Evolutionary conservation across 2,329 filamentous ascomycete genomes (phyloP).

Genomic region (Acarospora socialis): DNA sequence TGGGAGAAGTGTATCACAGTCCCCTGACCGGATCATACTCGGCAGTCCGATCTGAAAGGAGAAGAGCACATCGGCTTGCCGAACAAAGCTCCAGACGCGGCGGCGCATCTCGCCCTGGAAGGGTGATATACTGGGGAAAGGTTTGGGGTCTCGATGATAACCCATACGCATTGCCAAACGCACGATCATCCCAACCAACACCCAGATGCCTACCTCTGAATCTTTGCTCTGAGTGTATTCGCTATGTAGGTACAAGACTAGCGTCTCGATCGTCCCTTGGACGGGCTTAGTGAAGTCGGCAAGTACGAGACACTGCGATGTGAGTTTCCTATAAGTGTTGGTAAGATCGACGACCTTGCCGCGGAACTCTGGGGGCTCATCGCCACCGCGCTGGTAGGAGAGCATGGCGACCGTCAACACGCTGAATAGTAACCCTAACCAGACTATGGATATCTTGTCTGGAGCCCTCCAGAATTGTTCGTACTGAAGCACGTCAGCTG

Average conservation of each 20-base stretch:
- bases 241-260: conserved; percentile 47
- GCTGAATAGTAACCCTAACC: conserved; percentile 47
- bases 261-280: conserved; percentile 44
- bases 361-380: conserved; percentile 49
- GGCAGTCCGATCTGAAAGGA: conserved; percentile 56
- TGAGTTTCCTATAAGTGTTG: conserved; percentile 37
- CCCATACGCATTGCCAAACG: conserved; percentile 53
- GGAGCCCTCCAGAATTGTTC: conserved; percentile 48
- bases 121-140: conserved; percentile 43
- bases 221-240: conserved; percentile 46
- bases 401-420: conserved; percentile 52
- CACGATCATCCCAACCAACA: conserved; percentile 45
- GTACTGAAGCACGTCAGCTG: conserved; percentile 29
- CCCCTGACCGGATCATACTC: conserved; percentile 48
- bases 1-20: conserved; percentile 48
- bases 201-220: conserved; percentile 44
- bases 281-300: conserved; percentile 51
- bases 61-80: conserved; percentile 49
- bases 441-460: conserved; percentile 41
- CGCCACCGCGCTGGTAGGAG: conserved; percentile 46
- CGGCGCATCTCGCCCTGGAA: conserved; percentile 47
- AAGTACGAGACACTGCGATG: conserved; percentile 47
- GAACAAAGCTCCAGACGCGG: conserved; percentile 34
- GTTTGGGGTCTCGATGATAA: conserved; percentile 47
- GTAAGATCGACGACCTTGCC: conserved; percentile 39